phyloP scores from a whole-genome alignment of 202 grass and related monocot genomes.

The Schoenoplectus tabernaemontani region DNA sequence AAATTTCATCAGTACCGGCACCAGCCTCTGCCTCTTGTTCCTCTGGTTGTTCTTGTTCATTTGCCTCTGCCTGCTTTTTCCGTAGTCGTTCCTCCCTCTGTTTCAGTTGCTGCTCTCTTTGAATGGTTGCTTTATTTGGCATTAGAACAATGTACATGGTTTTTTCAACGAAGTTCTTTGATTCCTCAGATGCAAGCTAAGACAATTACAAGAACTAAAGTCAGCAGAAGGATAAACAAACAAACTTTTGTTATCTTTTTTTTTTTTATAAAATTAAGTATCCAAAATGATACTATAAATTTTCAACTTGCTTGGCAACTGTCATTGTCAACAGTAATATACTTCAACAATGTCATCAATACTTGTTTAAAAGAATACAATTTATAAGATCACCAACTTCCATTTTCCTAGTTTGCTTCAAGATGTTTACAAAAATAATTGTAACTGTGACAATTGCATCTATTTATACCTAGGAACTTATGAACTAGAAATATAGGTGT shows the following conservation, averaged over 20 bases:
- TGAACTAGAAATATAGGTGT: not conserved
- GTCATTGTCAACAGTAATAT: no score
- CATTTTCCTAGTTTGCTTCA: no score
- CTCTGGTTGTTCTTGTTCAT: constrained; percentile 19
- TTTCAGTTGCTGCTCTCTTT: constrained; percentile 54
- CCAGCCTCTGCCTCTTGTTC: constrained; percentile 10
- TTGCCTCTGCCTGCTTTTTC: constrained; percentile 41
- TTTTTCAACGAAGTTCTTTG: constrained; percentile 62
- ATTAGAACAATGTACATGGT: constrained; percentile 75
- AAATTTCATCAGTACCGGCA: constrained; percentile 35
- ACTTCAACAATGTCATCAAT: no score
- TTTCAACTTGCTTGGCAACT: not conserved
- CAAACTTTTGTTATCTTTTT: no score
- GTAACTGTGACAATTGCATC: not conserved
- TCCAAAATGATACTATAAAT: not conserved
- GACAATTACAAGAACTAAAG: constrained; percentile 21
- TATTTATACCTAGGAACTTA: not conserved
- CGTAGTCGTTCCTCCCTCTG: constrained; percentile 30
- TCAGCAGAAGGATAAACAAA: not conserved
- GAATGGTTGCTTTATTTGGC: constrained; percentile 80
- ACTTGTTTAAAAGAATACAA: no score
- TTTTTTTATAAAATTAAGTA: not conserved
- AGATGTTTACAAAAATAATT: no score
- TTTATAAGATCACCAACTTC: no score
- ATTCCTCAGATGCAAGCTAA: constrained; percentile 82